Evolutionary conservation across 2,329 filamentous ascomycete genomes (phyloP).

Genomic region (Thelonectria olida): DNA sequence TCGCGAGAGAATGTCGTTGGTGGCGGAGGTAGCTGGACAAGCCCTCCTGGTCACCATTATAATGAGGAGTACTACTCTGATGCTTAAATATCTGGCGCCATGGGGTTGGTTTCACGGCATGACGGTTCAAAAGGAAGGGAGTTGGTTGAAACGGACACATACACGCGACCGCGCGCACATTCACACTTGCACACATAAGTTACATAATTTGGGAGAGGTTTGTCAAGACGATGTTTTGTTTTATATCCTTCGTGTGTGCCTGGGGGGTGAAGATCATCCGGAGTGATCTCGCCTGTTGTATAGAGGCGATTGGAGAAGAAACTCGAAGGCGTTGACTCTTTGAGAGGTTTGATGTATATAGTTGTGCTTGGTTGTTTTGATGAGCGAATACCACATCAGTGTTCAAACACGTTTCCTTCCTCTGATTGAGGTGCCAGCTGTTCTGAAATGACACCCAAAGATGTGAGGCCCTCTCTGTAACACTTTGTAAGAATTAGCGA

Average conservation of each 20-base stretch:
- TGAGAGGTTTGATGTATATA: constrained; percentile 30
- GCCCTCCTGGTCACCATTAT: constrained; percentile 55
- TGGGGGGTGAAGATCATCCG: constrained; percentile 16
- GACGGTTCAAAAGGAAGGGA: constrained; percentile 31
- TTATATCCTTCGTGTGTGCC: constrained; percentile 32
- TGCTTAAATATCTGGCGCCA: constrained; percentile 45
- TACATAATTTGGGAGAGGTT: constrained; percentile 37
- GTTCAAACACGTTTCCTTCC: neutral
- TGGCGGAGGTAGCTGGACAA: constrained; percentile 54
- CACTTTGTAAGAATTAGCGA: neutral
- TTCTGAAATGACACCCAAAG: neutral
- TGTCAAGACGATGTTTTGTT: constrained; percentile 21
- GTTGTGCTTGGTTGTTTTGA: constrained; percentile 26
- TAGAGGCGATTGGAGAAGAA: constrained; percentile 34
- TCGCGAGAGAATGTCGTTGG: constrained; percentile 60
- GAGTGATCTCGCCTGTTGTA: constrained; percentile 29
- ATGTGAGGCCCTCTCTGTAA: neutral
- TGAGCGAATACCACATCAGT: constrained; percentile 1
- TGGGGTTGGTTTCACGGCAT: constrained; percentile 24
- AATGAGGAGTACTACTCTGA: constrained; percentile 67
- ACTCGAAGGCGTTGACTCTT: constrained; percentile 30
- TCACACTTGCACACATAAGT: constrained; percentile 27
- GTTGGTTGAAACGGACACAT: constrained; percentile 34
- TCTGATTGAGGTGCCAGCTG: too few relatives aligned
- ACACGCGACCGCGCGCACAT: constrained; percentile 24